Evolutionary conservation across 2,329 filamentous ascomycete species (phyloP), one percentile per base, ranked within the genome.

Genomic region (Helotiales sp.): DNA sequence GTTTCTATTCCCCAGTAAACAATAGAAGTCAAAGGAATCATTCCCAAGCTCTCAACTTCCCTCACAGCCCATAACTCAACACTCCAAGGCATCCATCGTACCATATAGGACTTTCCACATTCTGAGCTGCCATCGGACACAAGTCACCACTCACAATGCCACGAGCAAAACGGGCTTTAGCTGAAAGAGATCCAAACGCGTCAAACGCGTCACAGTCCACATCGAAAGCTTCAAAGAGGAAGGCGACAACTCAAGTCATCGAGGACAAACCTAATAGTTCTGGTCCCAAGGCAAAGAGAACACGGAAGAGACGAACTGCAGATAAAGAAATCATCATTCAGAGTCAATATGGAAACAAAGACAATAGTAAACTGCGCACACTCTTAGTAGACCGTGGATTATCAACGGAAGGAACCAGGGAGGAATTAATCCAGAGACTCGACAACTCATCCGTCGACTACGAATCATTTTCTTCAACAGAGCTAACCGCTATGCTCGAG

Each of bases 391-490:
- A 65, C 17, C 40, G 65, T 42, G 22, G 31, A 8, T 5, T 63
- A 0, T 30, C 59, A 2, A 29, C 34, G 3, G 33, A 22, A 1
- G 64, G 63, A 13, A 57, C 60, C 6, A 54, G 64, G 4, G 59
- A 65, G 22, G 61, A 66, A 22, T 55, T 65, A 40, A 65, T 67
- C 15, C 13, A 48, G 13, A 52, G 59, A 15, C 54, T 67, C 2
- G 57, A 65, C 13, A 49, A 31, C 1, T 58, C 54, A 5, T 38
- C 44, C 0, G 52, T 61, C 17, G 52, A 63, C 22, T 67, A 66
- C 57, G 52, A 59, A 36, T 24, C 40, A 15, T 40, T 52, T 1
- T 19, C 27, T 1, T 50, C 58, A 6, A 51, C 38, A 9, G 24
- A 60, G 10, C 13, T 66, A 2, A 33, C 40, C 1, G 52, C 58